These are phyloP conservation scores for Glonium stellatum DNA, from an alignment of 495 filamentous ascomycete species.

Conservation along the genomic window DNA sequence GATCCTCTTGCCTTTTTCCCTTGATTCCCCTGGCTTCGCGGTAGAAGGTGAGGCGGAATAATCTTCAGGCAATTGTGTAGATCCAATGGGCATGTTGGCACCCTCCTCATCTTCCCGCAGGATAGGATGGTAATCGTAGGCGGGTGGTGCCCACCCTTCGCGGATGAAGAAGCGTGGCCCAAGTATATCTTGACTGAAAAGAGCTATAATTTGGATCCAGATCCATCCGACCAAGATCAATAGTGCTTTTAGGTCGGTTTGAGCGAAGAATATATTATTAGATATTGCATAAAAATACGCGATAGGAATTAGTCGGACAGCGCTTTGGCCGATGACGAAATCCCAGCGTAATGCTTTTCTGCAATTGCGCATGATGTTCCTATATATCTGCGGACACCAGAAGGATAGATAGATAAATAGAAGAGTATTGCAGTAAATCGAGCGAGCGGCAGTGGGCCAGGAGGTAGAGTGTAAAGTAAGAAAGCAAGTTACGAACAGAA, in stretches of 20 bases:
- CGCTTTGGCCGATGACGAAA: slow-evolving; percentile 77
- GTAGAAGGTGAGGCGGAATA: slow-evolving; percentile 3
- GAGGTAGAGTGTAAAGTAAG: slow-evolving; percentile 66
- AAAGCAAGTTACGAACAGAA: slow-evolving; percentile 63
- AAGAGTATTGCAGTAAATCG: slow-evolving; percentile 61
- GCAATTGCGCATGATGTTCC: slow-evolving; percentile 86
- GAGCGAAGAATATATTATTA: slow-evolving; percentile 74
- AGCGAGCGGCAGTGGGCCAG: slow-evolving; percentile 63
- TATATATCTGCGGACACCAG: slow-evolving; percentile 84
- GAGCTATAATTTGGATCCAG: slow-evolving; percentile 79
- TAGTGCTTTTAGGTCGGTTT: slow-evolving; percentile 58
- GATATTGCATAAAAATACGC: slow-evolving; percentile 68
- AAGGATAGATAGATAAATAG: slow-evolving; percentile 74
- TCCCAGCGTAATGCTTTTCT: slow-evolving; percentile 81
- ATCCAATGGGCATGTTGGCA: slow-evolving; percentile 61
- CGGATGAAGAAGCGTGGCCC: slow-evolving; percentile 75
- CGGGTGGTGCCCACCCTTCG: slow-evolving; percentile 64
- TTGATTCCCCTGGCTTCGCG: slow-evolving; percentile 35
- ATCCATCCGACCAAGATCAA: slow-evolving; percentile 66
- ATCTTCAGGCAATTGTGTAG: slow-evolving; percentile 39
- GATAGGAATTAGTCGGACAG: slow-evolving; percentile 68
- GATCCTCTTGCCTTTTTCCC: slow-evolving; percentile 49
- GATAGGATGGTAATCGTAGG: slow-evolving; percentile 92
- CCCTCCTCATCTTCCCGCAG: slow-evolving; percentile 81
- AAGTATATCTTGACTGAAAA: slow-evolving; percentile 75